Conservation (phyloP, 1,284 basidiomycete species). For the Mrakiaceae sp. region DNA sequence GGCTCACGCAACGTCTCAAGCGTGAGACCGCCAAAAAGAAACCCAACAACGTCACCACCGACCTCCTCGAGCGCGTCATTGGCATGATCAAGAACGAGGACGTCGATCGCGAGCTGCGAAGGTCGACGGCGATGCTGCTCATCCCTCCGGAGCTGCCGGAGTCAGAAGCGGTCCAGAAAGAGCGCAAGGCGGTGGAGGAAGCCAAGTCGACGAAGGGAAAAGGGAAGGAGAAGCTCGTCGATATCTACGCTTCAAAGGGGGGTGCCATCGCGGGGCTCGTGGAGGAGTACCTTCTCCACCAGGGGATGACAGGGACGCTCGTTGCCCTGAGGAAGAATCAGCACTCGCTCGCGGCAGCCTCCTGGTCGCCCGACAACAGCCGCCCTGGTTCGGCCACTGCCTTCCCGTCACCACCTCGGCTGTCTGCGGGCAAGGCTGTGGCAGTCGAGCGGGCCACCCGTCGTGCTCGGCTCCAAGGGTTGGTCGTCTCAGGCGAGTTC, state of each 20-base stretch:
- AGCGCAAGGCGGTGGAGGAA: conserved; percentile 1
- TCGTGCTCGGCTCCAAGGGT: not conserved
- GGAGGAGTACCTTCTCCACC: conserved; percentile 63
- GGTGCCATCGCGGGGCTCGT: conserved; percentile 53
- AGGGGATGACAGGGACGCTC: conserved; percentile 56
- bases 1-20: no score
- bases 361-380: not conserved
- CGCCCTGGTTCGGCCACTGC: not conserved
- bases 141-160: conserved; percentile 10
- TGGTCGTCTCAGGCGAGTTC: not conserved
- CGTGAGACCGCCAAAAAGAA: conserved; percentile 17
- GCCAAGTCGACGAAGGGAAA: not conserved
- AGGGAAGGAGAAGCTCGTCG: conserved; percentile 26
- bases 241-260: not conserved
- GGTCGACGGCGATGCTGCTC: not conserved
- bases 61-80: not conserved
- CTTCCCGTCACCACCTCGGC: not conserved
- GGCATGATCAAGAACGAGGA: conserved; percentile 1
- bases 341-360: not conserved
- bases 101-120: not conserved
- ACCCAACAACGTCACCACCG: not conserved
- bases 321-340: conserved; percentile 10
- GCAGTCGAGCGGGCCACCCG: not conserved
- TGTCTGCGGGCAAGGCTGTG: not conserved
- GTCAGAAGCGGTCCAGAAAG: conserved; percentile 13